A percentile compares a stretch with the other conserved stretches of the same genome.
Evolutionary conservation across 768 basidiomycete species (phyloP).

Genomic region (Polyporus arcularius): DNA sequence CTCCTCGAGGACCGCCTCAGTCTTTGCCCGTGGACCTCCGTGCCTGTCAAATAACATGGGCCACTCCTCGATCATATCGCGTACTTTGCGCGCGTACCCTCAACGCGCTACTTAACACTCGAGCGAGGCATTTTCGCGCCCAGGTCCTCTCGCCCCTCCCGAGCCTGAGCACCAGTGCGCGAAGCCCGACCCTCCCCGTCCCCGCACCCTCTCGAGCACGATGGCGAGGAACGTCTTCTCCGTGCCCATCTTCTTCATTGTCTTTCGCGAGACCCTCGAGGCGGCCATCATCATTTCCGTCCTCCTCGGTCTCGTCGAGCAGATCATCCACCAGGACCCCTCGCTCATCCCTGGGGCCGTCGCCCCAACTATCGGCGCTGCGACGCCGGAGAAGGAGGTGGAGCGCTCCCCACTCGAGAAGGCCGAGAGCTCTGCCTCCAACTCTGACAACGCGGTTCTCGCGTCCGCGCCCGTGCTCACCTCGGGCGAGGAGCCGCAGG

Average conservation of each 20-base stretch:
- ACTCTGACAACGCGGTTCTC: constrained; percentile 6
- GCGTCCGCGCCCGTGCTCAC: constrained; percentile 22
- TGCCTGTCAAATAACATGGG: too few relatives aligned
- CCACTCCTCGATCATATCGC: not conserved
- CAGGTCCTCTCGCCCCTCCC: constrained; percentile 17
- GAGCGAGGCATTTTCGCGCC: not conserved
- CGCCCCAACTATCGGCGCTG: constrained; percentile 8
- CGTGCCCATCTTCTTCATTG: constrained; percentile 93
- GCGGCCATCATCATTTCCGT: constrained; percentile 91
- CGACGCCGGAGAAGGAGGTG: constrained; percentile 8
- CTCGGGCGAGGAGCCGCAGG: constrained; percentile 25
- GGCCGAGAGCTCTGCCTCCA: constrained; percentile 13
- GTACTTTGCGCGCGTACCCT: constrained; percentile 2
- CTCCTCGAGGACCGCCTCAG: not conserved
- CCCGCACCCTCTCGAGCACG: constrained; percentile 12
- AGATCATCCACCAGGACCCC: constrained; percentile 53
- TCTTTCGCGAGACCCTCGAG: constrained; percentile 94
- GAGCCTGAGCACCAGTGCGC: not conserved
- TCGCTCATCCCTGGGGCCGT: constrained; percentile 10
- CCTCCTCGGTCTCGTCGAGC: constrained; percentile 88
- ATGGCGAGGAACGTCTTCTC: constrained; percentile 84
- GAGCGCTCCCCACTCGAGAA: constrained; percentile 5
- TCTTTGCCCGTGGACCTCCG: not conserved
- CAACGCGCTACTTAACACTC: constrained; percentile 4
- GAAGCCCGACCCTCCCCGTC: constrained; percentile 3